Evolutionary conservation across 306 rosid genomes (phyloP), one percentile per base, ranked within the genome.

Genomic region (Fagus sylvatica): DNA sequence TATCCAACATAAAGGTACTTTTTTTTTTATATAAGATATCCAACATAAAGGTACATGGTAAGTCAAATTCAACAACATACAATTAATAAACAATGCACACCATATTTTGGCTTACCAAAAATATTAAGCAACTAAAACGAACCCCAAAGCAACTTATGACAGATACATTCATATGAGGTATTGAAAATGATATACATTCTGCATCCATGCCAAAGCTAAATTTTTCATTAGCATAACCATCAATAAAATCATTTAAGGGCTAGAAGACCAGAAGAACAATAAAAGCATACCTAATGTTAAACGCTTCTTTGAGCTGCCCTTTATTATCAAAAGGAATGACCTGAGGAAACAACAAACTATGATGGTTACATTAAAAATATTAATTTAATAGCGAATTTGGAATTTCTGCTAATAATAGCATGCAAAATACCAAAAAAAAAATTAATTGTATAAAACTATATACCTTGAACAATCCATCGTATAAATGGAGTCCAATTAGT

Each of bases 261-360:
- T 75, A 75, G 62, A 57, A 66, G 55, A 62, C 53, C 40, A 53
- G 61, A 19, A 49, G 10, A 71, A 79, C 54, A 17, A 37, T 41
- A 51, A 54, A 53, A 55, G 73, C 56, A 66, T 92, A 95, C 99
- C 99, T 86, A 46, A 95, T 95, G 79, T 95, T 95, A 84, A 95
- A 95, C 42, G 99, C 99, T 84, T 95, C 99, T 87, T 95, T 95
- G 74, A 95, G 98, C 80, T 89, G 99, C 36, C 99, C 99, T 81
- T 86, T 95, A 76, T 93, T 95, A 76, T 95, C 98, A 41, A 95
- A 95, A 64, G 99, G 99, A 82, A 95, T 93, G 70, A 95, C 99
- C 99, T 95, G 83, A 72, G 19, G 78, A 55, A 76, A 39, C 74
- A 86, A 80, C 39, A 54, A 79, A 70, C 53, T 48, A 28, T 41